These are phyloP conservation scores for Alternaria ethzedia DNA, from an alignment of 2,329 filamentous ascomycete genomes.

Conservation along the genomic window DNA sequence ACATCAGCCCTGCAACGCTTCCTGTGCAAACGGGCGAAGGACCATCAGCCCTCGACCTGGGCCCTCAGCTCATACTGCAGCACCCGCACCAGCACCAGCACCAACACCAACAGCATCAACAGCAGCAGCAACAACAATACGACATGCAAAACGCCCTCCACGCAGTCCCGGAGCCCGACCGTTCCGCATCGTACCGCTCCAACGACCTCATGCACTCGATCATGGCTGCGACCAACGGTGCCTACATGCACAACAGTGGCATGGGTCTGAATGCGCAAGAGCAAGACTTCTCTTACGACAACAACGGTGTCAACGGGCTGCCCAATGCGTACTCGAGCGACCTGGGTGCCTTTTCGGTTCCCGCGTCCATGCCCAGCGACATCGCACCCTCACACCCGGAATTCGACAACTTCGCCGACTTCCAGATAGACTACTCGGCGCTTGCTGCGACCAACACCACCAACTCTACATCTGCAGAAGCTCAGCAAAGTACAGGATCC, in stretches of 20 bases:
- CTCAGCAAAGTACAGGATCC: slow-evolving; percentile 39
- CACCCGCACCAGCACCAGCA: slow-evolving; percentile 31
- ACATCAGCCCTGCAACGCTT: slow-evolving; percentile 45
- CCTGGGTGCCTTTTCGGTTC: slow-evolving; percentile 30
- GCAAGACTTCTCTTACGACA: slow-evolving; percentile 23
- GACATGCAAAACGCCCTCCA: slow-evolving; percentile 44
- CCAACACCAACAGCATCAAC: slow-evolving; percentile 33
- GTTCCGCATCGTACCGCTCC: slow-evolving; percentile 32
- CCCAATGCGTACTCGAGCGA: slow-evolving; percentile 30
- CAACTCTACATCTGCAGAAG: slow-evolving; percentile 31
- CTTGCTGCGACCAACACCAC: slow-evolving; percentile 31
- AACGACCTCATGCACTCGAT: slow-evolving; percentile 47
- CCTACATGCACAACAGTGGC: slow-evolving; percentile 39
- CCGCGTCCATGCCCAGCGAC: slow-evolving; percentile 30
- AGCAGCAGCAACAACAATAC: slow-evolving; percentile 36
- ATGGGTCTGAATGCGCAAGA: slow-evolving; percentile 33
- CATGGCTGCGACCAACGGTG: slow-evolving; percentile 44
- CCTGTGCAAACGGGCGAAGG: slow-evolving; percentile 42
- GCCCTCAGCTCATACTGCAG: slow-evolving; percentile 39
- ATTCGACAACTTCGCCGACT: slow-evolving; percentile 36
- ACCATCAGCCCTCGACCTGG: slow-evolving; percentile 40
- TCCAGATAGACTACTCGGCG: slow-evolving; percentile 32
- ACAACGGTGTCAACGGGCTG: slow-evolving; percentile 25
- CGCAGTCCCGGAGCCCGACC: slow-evolving; percentile 43
- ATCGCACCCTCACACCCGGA: slow-evolving; percentile 27